Evolutionary conservation across 371 early-diverging fungal species (phyloP).

Genomic region (Syncephalis fuscata): DNA sequence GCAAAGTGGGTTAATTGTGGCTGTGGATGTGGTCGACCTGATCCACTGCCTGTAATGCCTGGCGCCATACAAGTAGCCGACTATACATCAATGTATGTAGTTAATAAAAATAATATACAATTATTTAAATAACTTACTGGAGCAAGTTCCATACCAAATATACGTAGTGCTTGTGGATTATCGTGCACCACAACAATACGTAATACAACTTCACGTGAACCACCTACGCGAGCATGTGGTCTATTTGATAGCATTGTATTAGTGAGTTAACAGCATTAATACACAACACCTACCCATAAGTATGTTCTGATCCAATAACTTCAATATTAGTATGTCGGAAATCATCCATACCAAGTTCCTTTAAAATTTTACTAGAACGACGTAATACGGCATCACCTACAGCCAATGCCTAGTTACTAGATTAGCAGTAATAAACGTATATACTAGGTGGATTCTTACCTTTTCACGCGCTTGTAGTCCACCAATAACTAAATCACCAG

Average conservation of each 20-base stretch:
- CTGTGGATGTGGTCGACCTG: constrained; percentile 42
- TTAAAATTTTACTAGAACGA: constrained; percentile 27
- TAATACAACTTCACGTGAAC: constrained; percentile 44
- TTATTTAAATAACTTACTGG: constrained; percentile 27
- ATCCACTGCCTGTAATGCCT: constrained; percentile 45
- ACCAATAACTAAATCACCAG: constrained; percentile 43
- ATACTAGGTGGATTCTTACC: constrained; percentile 8
- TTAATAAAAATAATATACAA: not conserved
- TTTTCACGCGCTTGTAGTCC: constrained; percentile 48
- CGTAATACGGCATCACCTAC: constrained; percentile 43
- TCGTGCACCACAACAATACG: constrained; percentile 42
- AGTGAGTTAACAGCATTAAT: not conserved
- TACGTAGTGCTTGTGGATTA: constrained; percentile 26
- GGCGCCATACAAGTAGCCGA: constrained; percentile 61
- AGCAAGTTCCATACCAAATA: constrained; percentile 46
- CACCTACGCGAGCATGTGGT: constrained; percentile 22
- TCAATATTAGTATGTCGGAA: constrained; percentile 37
- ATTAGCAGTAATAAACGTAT: not conserved
- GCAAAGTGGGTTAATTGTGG: constrained; percentile 52
- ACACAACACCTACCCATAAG: constrained; percentile 32
- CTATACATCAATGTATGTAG: constrained; percentile 12
- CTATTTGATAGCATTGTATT: constrained; percentile 9
- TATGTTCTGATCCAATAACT: constrained; percentile 45
- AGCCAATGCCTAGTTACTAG: constrained; percentile 21
- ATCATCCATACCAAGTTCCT: constrained; percentile 24